A percentile compares a stretch with the other conserved stretches of the same genome.
phyloP scores from a whole-genome alignment of 2,329 filamentous ascomycete genomes.

The Ophiocordyceps camponoti-floridani region DNA sequence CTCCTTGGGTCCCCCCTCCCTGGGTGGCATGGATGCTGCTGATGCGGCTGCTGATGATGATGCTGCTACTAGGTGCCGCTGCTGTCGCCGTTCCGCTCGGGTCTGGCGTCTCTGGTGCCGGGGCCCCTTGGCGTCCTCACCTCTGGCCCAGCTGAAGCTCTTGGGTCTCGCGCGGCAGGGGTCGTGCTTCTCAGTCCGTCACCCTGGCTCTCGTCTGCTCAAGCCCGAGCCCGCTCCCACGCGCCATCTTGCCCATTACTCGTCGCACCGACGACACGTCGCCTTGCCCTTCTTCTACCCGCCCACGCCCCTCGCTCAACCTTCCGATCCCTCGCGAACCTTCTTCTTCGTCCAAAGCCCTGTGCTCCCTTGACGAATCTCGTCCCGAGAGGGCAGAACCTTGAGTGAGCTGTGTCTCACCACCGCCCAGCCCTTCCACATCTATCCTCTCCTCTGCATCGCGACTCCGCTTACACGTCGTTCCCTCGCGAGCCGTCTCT shows the following conservation, averaged over 20 bases:
- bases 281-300: slow-evolving; percentile 19
- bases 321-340: slow-evolving; percentile 6
- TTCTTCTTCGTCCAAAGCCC: slow-evolving; percentile 8
- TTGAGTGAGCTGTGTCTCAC: slow-evolving; percentile 15
- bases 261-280: slow-evolving; percentile 6
- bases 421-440: slow-evolving; percentile 4
- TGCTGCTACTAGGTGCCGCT: no score
- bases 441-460: slow-evolving; percentile 2
- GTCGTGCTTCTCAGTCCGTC: not conserved
- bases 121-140: no score
- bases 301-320: slow-evolving; percentile 12
- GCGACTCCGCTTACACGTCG: slow-evolving; percentile 7
- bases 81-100: no score
- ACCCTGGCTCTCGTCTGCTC: no score
- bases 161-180: not conserved
- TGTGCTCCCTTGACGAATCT: slow-evolving; percentile 14
- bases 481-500: slow-evolving; percentile 3
- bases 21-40: no score
- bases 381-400: slow-evolving; percentile 15
- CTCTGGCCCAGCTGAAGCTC: not conserved
- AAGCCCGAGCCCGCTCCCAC: no score
- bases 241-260: not conserved
- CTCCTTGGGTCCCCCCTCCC: no score
- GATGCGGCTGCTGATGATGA: no score
- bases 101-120: no score